Evolutionary conservation across 2,329 filamentous ascomycete genomes (phyloP).

Genomic region (Aspergillus awamori): DNA sequence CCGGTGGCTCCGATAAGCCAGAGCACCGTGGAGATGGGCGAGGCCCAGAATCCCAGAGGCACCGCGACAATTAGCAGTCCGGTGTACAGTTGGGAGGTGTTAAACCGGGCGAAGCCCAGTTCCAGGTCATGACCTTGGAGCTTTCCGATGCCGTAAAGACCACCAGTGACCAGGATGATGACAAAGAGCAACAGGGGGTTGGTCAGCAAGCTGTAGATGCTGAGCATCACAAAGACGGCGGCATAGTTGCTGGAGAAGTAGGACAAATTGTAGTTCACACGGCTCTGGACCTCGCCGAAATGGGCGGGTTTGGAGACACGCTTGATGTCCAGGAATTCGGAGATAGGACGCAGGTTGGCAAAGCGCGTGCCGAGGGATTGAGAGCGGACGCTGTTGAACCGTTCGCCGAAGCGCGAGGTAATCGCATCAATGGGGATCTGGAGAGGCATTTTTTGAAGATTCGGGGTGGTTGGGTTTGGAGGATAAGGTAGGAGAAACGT

Average conservation of each 20-base stretch:
- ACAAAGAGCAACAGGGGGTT: slow-evolving; percentile 87
- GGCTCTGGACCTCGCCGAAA: slow-evolving; percentile 85
- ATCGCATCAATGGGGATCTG: slow-evolving; percentile 90
- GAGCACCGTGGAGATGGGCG: slow-evolving; percentile 79
- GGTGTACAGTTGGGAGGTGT: slow-evolving; percentile 92
- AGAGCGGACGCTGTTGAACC: slow-evolving; percentile 79
- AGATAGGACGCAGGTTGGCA: slow-evolving; percentile 85
- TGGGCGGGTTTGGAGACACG: slow-evolving; percentile 91
- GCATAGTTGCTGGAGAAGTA: slow-evolving; percentile 99
- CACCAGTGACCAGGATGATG: slow-evolving; percentile 81
- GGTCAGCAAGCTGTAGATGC: slow-evolving; percentile 90
- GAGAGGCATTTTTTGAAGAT: slow-evolving; percentile 75
- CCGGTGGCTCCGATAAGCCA: slow-evolving; percentile 96
- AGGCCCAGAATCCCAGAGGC: slow-evolving; percentile 81
- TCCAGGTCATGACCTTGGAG: slow-evolving; percentile 87
- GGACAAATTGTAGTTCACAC: slow-evolving; percentile 94
- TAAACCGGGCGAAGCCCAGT: slow-evolving; percentile 78
- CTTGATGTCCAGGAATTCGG: slow-evolving; percentile 96
- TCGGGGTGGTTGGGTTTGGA: background rate
- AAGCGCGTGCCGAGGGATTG: slow-evolving; percentile 81
- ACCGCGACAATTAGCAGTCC: slow-evolving; percentile 79
- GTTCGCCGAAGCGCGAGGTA: slow-evolving; percentile 89
- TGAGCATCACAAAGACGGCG: slow-evolving; percentile 89
- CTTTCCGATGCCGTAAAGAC: slow-evolving; percentile 90
- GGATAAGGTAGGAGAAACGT: background rate